Base-by-base conservation (phyloP, 768 basidiomycete species). In the Naganishia friedmannii region DNA sequence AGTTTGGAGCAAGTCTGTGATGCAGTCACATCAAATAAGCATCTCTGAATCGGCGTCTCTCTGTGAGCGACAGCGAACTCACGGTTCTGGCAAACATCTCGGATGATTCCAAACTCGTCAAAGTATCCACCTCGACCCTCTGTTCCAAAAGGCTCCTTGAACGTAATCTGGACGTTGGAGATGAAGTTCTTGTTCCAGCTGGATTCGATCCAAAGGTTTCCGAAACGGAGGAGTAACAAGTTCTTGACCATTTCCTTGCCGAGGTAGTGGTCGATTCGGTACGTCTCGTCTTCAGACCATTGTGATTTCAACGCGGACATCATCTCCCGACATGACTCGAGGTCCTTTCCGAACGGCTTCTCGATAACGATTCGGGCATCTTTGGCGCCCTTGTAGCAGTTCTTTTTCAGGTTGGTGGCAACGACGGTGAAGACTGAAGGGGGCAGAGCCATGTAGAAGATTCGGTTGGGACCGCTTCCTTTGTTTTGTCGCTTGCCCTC, bases 211-310 rank as follows among this genome's bases (percentile, higher is more conserved):
- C 93, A 90, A 74, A 93, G 83, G 82, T 99, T 99, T 73, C 92
- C 95, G 77, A 99, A 99, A 39, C 95, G 89, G 65, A 97, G 84
- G 32, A 97, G 92, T 73, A 98, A 89, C 67, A 99, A 81, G 82
- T 98, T 99, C 86, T 99, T 99, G 79, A 97, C 92, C 95, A 99
- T 98, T 86, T 99, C 95, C 84, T 99, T 99, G 69, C 95, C 95
- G 66, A 99, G 89, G 82, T 99, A 99, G 80, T 99, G 95, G 82
- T 99, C 95, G 79, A 99, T 98, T 66, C 95, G 90, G 88, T 91
- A 99, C 12, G 94, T 98, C 84, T 99, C 96, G 32, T 97, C 92
- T 82, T 99, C 95, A 3, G 85, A 85, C 93, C 94, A 99, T 72
- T 91, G 87, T 74, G 87, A 79, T 83, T 92, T 94, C 81, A 99